Conservation (phyloP, 2,329 filamentous ascomycete species). For the Rhinocladiella similis region DNA sequence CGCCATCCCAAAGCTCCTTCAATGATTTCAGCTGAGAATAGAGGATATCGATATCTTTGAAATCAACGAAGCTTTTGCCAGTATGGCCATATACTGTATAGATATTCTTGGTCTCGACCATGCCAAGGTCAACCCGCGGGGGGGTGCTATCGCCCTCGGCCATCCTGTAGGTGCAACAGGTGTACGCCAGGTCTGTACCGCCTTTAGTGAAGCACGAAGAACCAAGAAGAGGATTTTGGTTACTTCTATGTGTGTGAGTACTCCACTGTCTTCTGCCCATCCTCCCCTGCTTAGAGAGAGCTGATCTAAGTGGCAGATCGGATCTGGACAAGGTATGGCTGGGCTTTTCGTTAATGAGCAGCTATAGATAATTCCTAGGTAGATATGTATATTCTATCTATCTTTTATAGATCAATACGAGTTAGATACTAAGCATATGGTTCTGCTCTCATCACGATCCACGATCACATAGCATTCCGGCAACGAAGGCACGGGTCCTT, state of each 20-base stretch:
- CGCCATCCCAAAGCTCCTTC: slow-evolving; percentile 75
- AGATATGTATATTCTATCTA: no score
- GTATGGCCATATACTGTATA: not conserved
- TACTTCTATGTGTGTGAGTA: slow-evolving; percentile 77
- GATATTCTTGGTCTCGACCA: not conserved
- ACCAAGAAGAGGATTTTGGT: slow-evolving; percentile 78
- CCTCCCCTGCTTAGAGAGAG: no score
- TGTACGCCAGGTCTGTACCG: slow-evolving; percentile 83
- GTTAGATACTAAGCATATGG: no score
- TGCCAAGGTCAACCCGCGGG: not conserved
- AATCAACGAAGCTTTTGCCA: slow-evolving; percentile 92
- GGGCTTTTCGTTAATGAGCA: no score
- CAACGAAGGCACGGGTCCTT: no score
- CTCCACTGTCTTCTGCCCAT: no score
- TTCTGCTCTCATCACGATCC: no score
- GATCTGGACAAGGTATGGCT: slow-evolving; percentile 35
- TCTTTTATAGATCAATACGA: no score
- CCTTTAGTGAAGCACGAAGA: slow-evolving; percentile 81
- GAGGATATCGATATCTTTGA: slow-evolving; percentile 86
- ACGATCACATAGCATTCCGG: no score
- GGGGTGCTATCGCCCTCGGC: slow-evolving; percentile 64
- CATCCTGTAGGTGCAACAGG: slow-evolving; percentile 91
- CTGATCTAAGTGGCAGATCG: slow-evolving; percentile 46
- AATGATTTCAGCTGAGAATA: slow-evolving; percentile 71
- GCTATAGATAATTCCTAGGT: no score